phyloP scores from a whole-genome alignment of 1,284 basidiomycete species.

The Apiotrichum brassicae region DNA sequence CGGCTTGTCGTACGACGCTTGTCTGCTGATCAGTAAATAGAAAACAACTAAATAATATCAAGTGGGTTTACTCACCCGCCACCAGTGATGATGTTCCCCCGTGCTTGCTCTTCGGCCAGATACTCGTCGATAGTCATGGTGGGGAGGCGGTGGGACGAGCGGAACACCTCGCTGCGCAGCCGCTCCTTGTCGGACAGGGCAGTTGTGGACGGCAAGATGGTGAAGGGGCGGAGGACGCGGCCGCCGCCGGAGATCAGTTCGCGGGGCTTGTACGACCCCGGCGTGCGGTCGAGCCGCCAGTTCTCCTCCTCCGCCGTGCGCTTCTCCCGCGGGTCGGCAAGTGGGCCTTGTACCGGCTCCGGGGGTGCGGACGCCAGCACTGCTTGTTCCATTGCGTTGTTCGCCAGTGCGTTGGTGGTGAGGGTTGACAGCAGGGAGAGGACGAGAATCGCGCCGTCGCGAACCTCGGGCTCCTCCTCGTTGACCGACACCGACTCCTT shows the following conservation, averaged over 20 bases:
- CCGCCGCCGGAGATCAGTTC: conserved; percentile 68
- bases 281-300: conserved; percentile 66
- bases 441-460: conserved; percentile 62
- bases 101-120: conserved; percentile 71
- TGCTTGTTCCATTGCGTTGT: conserved; percentile 66
- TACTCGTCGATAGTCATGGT: conserved; percentile 98
- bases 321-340: conserved; percentile 39
- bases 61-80: conserved; percentile 79
- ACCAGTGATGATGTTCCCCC: conserved; percentile 79
- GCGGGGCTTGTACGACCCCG: conserved; percentile 40
- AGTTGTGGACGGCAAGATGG: conserved; percentile 68
- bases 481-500: conserved; percentile 42
- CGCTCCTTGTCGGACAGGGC: conserved; percentile 57
- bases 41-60: too few species aligned
- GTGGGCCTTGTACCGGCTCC: conserved; percentile 38
- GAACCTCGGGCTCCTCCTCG: conserved; percentile 54
- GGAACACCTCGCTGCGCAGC: conserved; percentile 74
- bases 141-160: conserved; percentile 76
- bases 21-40: conserved; percentile 48
- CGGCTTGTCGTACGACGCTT: conserved; percentile 59
- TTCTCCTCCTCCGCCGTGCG: conserved; percentile 49
- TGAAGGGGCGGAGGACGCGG: conserved; percentile 79
- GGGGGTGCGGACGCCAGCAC: conserved; percentile 43
- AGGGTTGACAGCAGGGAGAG: conserved; percentile 68
- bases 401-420: conserved; percentile 62